Base-by-base conservation (phyloP, 2,329 filamentous ascomycete species). In the Ophiobolus disseminans region DNA sequence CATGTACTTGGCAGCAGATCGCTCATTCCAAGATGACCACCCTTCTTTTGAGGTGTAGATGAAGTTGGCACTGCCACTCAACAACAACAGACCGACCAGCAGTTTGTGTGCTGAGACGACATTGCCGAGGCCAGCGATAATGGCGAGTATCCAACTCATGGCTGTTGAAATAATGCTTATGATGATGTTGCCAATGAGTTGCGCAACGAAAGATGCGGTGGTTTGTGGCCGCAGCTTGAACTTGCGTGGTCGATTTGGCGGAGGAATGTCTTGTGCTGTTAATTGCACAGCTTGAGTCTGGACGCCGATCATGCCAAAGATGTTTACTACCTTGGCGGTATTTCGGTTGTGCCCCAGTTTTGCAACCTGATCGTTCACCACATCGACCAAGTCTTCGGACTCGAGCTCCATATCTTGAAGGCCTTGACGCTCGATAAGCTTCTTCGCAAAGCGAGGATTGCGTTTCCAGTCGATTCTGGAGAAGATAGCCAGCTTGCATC, bases 401-500 rank as follows among this genome's bases (percentile, higher is more conserved):
- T 91, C 87, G 13, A 86, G 82, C 46, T 81, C 80, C 5, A 88
- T 83, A 66, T 96, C 91, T 49, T 88, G 85, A 30, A 91, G 80
- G 13, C 92, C 93, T 74, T 84, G 81, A 41, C 77, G 76, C 53
- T 86, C 80, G 50, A 88, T 81, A 32, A 86, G 73, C 32, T 63
- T 68, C 46, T 69, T 71, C 10, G 72, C 73, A 35, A 73, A 61
- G 10, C 83, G 58, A 2, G 70, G 69, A 13, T 66, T 78, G 57
- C 85, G 88, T 20, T 85, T 81, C 94, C 94, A 97, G 60, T 91
- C 89, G n/a, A 96, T 85, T 63, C 88, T 89, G 43, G 87, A 89
- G 74, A 90, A 96, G 34, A 97, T 84, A 20, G 91, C 88, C 45
- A 99, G 83, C 75, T 94, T 97, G 73, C 91, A 96, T 71, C 88